Base-by-base conservation (phyloP, 139 green algal species). In the Astrephomene gubernaculifera region DNA sequence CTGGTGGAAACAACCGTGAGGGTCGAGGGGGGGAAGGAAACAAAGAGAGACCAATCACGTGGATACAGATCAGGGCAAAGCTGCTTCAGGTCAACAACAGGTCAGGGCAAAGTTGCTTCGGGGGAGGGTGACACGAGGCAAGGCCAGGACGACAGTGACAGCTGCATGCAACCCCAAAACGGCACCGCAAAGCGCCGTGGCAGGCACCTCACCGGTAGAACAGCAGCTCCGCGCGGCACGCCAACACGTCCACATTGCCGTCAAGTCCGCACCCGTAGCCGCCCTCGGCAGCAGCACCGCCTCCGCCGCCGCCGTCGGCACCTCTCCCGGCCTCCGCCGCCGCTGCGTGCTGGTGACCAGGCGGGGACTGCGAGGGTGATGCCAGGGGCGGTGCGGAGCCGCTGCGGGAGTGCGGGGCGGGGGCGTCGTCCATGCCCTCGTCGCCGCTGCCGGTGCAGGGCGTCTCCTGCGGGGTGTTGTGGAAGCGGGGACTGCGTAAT, bases 181-280 rank as follows among this genome's bases (percentile, higher is more conserved):
- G n/a, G n/a, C n/a, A n/a, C n/a, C n/a, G n/a, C n/a, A n/a, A n/a
- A n/a, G n/a, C n/a, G n/a, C n/a, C n/a, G n/a, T n/a, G n/a, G n/a
- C n/a, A n/a, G n/a, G n/a, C 14, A 9, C 12, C 43, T 7, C 70
- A 79, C 71, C 44, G 29, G 44, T 82, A 57, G 84, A 95, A 96
- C 39, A 96, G 87, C 89, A 93, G 94, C 17, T 96, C 95, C 19
- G 96, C 96, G 0, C 90, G 79, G 78, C 88, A 94, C 6, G 93
- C 83, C 2, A 95, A 27, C 57, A 99, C 94, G 73, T 98, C 94
- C 36, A 91, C 22, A 75, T 95, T 97, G 41, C 83, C 88, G 0
- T 53, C 70, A 68, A 98, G 85, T 0, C 92, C 94, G 82, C 92
- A 95, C 19, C 94, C 94, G 4, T 38, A 36, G 39, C 35, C 21